Conservation (phyloP, 2,329 filamentous ascomycete genomes). For the Colletotrichum spaethianum region DNA sequence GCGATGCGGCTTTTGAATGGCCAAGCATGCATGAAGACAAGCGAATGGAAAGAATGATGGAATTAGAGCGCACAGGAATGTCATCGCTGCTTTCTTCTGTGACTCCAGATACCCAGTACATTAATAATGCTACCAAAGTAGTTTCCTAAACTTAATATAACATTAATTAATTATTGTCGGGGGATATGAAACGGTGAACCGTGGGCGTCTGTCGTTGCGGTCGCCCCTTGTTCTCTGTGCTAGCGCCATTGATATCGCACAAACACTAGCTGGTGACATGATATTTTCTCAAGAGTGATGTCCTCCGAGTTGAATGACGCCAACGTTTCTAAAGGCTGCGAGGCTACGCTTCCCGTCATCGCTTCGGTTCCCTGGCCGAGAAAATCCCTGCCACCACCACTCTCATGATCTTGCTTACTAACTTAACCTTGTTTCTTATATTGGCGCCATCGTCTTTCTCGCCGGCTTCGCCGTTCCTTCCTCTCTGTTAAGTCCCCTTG, state of each 20-base stretch:
- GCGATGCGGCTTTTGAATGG: constrained; percentile 24
- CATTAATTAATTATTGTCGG: background rate
- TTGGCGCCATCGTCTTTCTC: background rate
- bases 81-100: background rate
- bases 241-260: background rate
- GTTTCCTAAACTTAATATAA: background rate
- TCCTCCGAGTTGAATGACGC: background rate
- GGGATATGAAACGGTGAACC: too few species aligned
- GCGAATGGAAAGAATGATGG: background rate
- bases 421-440: background rate
- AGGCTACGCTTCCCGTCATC: background rate
- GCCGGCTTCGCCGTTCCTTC: background rate
- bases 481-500: too few species aligned
- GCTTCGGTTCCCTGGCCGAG: background rate
- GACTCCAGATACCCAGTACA: constrained; percentile 5
- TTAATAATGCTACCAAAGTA: background rate
- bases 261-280: background rate
- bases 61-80: background rate
- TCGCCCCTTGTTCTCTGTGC: background rate
- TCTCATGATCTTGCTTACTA: background rate
- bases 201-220: background rate
- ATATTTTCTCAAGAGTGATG: too few species aligned
- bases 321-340: background rate
- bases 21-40: too few species aligned
- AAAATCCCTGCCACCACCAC: background rate